Conservation (phyloP, 2,329 filamentous ascomycete genomes). For the Claviceps monticola region DNA sequence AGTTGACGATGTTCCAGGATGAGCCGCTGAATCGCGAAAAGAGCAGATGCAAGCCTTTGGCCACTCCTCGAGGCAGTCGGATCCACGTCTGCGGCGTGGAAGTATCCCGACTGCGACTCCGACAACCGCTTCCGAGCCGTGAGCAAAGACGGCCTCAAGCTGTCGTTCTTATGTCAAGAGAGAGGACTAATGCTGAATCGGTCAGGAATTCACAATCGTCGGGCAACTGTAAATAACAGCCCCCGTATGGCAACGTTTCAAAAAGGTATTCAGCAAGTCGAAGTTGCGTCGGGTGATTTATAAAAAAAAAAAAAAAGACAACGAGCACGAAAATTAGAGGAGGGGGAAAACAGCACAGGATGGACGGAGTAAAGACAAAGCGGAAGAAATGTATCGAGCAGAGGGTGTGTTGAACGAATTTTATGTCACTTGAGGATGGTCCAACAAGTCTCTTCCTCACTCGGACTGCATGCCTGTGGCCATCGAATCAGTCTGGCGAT, state of each 20-base stretch:
- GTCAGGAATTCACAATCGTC: background rate
- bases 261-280: background rate
- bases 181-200: background rate
- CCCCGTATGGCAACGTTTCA: background rate
- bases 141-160: slow-evolving; percentile 18
- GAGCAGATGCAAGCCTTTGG: background rate
- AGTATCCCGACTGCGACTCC: slow-evolving; percentile 16
- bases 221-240: background rate
- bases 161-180: background rate
- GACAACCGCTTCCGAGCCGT: slow-evolving; percentile 24
- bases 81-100: slow-evolving; percentile 14
- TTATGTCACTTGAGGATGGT: background rate
- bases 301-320: no score
- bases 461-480: background rate
- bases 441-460: background rate
- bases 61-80: background rate
- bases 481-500: background rate
- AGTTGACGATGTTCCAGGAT: background rate
- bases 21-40: background rate
- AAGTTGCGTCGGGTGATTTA: no score
- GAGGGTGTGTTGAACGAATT: background rate
- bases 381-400: background rate
- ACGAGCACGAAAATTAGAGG: background rate
- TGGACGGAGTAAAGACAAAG: background rate
- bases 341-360: background rate